Evolutionary conservation across 2,329 filamentous ascomycete species (phyloP).

Genomic region (Amylocarpus encephaloides): DNA sequence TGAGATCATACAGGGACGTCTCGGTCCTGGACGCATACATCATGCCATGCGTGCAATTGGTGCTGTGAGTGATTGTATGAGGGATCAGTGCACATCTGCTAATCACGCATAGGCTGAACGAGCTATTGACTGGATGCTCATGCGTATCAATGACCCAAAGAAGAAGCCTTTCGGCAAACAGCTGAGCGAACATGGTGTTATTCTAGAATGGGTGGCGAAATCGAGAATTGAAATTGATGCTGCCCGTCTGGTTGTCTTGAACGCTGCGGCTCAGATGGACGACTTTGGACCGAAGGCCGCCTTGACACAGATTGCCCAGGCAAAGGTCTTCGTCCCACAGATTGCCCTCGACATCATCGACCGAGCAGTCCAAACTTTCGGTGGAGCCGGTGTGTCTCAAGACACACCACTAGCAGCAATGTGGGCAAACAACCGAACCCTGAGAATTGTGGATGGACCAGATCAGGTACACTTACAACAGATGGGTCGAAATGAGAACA

Average conservation of each 20-base stretch:
- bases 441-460: conserved; percentile 85
- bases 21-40: conserved; percentile 93
- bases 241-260: conserved; percentile 81
- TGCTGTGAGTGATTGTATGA: conserved; percentile 45
- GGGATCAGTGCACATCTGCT: conserved; percentile 6
- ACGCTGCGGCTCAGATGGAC: conserved; percentile 94
- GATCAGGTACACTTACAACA: conserved; percentile 91
- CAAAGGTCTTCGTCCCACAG: conserved; percentile 84
- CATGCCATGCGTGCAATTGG: conserved; percentile 96
- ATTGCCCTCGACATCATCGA: conserved; percentile 84
- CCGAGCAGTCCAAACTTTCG: conserved; percentile 87
- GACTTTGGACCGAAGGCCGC: conserved; percentile 80
- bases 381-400: conserved; percentile 84
- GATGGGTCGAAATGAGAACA: conserved; percentile 76
- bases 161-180: conserved; percentile 91
- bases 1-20: conserved; percentile 95
- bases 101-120: conserved; percentile 61
- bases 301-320: conserved; percentile 88
- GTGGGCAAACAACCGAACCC: conserved; percentile 75
- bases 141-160: conserved; percentile 82
- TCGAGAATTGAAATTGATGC: conserved; percentile 92
- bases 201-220: conserved; percentile 89
- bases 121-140: conserved; percentile 90
- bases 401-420: conserved; percentile 85
- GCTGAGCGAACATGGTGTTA: conserved; percentile 83